Evolutionary conservation across 2,329 filamentous ascomycete species (phyloP).

Genomic region (Xylariaceae sp.): DNA sequence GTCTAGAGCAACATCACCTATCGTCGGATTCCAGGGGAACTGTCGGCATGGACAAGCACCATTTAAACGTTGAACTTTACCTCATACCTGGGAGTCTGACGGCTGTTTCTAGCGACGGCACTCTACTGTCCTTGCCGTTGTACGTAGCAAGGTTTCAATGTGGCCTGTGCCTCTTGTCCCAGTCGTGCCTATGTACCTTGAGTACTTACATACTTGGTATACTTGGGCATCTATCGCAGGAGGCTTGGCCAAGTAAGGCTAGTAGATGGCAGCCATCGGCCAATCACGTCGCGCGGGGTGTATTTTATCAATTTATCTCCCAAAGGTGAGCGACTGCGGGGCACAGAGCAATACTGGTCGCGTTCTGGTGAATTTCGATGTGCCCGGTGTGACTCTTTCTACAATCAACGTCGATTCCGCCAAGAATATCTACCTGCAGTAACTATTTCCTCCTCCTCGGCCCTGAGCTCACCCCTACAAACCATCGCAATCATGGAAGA

Average conservation of each 20-base stretch:
- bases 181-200: no score
- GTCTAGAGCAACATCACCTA: no score
- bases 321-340: conserved; percentile 8
- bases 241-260: neutral
- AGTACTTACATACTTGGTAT: no score
- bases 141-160: no score
- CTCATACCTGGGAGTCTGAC: no score
- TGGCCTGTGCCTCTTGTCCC: no score
- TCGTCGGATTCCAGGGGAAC: no score
- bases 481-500: conserved; percentile 8
- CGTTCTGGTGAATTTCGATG: conserved; percentile 3
- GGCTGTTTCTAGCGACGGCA: no score
- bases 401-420: neutral
- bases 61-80: no score
- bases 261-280: conserved; percentile 1
- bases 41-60: no score
- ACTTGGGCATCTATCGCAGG: no score
- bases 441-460: neutral
- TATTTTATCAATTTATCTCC: conserved; percentile 3
- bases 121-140: no score
- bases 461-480: neutral
- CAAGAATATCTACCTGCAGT: neutral
- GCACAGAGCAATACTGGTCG: conserved; percentile 5
- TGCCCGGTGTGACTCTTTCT: conserved; percentile 3
- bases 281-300: conserved; percentile 12